These are phyloP conservation scores for Chaetomiaceae sp. DNA, from an alignment of 2,329 filamentous ascomycete species.

Conservation along the genomic window DNA sequence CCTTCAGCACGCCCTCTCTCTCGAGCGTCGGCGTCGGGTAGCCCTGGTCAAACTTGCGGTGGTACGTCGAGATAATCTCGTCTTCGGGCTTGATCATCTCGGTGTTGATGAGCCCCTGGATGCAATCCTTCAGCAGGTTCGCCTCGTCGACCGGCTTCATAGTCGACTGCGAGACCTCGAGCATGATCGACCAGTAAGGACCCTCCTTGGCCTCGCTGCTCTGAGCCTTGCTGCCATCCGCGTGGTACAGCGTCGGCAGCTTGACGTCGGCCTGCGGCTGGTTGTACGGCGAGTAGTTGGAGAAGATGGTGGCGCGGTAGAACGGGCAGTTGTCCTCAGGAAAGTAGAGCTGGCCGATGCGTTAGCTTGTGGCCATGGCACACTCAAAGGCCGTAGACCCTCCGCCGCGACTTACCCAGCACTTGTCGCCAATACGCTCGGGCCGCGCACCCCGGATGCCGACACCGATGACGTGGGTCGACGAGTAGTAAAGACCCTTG, in stretches of 20 bases:
- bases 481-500: constrained; percentile 94
- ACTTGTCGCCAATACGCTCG: constrained; percentile 97
- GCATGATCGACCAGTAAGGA: constrained; percentile 99
- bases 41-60: constrained; percentile 95
- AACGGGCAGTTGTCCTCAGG: constrained; percentile 98
- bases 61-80: constrained; percentile 96
- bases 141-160: constrained; percentile 89
- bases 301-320: constrained; percentile 99
- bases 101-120: constrained; percentile 95
- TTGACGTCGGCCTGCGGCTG: constrained; percentile 78
- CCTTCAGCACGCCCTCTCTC: constrained; percentile 87
- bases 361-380: constrained; percentile 20
- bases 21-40: constrained; percentile 94
- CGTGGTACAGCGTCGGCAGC: constrained; percentile 79
- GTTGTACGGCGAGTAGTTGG: constrained; percentile 99
- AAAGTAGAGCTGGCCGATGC: constrained; percentile 70
- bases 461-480: constrained; percentile 94
- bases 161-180: constrained; percentile 92
- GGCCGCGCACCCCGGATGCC: constrained; percentile 87
- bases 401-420: constrained; percentile 61
- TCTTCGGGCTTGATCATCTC: constrained; percentile 88
- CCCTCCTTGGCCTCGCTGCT: constrained; percentile 71
- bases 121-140: constrained; percentile 81
- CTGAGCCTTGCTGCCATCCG: constrained; percentile 73
- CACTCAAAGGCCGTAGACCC: too few relatives aligned